Evolutionary conservation across 176 grass and related monocot species (phyloP), one percentile per base, ranked within the genome.

Genomic region (Musa troglodytarum): DNA sequence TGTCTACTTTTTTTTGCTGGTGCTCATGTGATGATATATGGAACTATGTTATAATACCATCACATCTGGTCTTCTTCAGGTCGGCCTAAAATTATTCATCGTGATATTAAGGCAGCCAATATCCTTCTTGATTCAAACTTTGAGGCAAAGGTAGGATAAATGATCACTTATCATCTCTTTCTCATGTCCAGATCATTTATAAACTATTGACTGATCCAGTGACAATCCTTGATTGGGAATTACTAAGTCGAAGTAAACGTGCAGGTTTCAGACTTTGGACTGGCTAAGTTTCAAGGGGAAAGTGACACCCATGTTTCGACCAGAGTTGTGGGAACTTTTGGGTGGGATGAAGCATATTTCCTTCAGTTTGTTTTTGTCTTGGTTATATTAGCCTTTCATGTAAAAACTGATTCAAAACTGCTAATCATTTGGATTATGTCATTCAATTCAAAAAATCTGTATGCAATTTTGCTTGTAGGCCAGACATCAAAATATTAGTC

Each of bases 181-280:
- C 5, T 49, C 14, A 5, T 49, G 62, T 16, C 34, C n/a, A 49
- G 25, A 16, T 52, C 11, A 12, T 10, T 29, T 43, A 43, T 43
- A 43, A 43, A 43, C 34, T 43, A 6, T 50, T 1, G 5, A 22
- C 11, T 76, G 12, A 64, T 65, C 10, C 9, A 22, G 34, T 52
- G 28, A 52, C 9, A 20, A 50, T 63, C 14, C 11, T 11, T 63
- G 12, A 22, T 65, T 21, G 17, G 16, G 4, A 49, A 25, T 34
- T 49, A 49, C 29, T 10, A 49, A 54, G 49, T 9, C 70, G 11
- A 1, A 49, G 20, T 14, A 77, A 11, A 2, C 10, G 1, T 69
- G 11, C 73, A 96, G 92, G 92, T 96, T 84, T 78, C 92, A 52
- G 92, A 96, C 78, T 96, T 96, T 63, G 89, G 89, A 63, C 81